phyloP scores from a whole-genome alignment of 2,329 filamentous ascomycete genomes.

The Aspergillus persii region DNA sequence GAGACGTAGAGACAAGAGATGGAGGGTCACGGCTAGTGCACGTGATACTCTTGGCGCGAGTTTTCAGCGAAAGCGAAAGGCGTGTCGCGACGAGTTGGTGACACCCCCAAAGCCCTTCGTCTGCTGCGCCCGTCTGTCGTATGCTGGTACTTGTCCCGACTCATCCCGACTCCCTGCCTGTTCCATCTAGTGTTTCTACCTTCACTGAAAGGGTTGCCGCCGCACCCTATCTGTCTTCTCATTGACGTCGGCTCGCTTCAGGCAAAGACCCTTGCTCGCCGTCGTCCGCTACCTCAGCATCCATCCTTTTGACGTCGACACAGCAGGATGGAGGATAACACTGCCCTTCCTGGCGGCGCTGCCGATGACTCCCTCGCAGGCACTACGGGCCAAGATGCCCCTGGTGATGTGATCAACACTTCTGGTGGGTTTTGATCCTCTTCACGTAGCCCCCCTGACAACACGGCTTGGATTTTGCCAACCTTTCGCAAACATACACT shows the following conservation, averaged over 20 bases:
- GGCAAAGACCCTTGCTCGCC: slow-evolving; percentile 29
- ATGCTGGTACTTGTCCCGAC: slow-evolving; percentile 4
- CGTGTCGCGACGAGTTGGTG: slow-evolving; percentile 32
- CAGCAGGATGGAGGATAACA: slow-evolving; percentile 37
- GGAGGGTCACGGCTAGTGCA: slow-evolving; percentile 17
- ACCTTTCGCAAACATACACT: slow-evolving; percentile 19
- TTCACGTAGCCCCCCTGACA: slow-evolving; percentile 11
- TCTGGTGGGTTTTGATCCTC: slow-evolving; percentile 30
- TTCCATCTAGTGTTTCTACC: slow-evolving; percentile 1
- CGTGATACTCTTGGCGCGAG: slow-evolving; percentile 32
- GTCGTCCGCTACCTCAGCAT: slow-evolving; percentile 29
- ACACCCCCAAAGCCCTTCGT: slow-evolving; percentile 23
- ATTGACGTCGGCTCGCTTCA: neutral
- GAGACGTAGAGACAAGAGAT: too few relatives aligned
- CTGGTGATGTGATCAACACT: slow-evolving; percentile 27
- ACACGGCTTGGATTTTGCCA: slow-evolving; percentile 7
- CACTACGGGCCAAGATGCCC: slow-evolving; percentile 28
- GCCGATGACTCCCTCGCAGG: slow-evolving; percentile 28
- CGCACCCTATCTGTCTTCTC: slow-evolving; percentile 15
- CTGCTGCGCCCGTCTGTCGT: slow-evolving; percentile 12
- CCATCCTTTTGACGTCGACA: slow-evolving; percentile 24
- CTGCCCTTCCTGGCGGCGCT: slow-evolving; percentile 24
- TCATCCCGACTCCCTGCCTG: slow-evolving; percentile 3
- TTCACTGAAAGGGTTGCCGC: slow-evolving; percentile 6
- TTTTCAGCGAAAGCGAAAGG: slow-evolving; percentile 29